Evolutionary conservation across 179 eudicot species (phyloP).

Genomic region (Silene noctiflora): DNA sequence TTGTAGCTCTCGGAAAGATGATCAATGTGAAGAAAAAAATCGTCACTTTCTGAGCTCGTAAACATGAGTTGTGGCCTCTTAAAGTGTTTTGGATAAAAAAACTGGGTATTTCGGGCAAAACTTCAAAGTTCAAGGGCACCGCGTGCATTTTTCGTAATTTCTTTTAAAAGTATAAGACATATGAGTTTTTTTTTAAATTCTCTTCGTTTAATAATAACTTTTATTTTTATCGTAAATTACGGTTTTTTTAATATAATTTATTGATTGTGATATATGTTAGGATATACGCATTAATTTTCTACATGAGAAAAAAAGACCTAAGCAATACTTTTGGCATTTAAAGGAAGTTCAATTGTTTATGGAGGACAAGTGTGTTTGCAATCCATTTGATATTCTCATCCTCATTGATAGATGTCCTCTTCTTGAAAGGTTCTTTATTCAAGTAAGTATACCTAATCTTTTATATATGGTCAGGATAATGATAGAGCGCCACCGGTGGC

Average conservation of each 20-base stretch:
- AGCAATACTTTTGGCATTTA: conserved; percentile 20
- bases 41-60: too few relatives aligned
- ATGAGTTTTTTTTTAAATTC: too few relatives aligned
- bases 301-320: not conserved
- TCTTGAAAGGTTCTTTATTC: conserved; percentile 25
- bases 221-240: not conserved
- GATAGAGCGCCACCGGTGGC: too few relatives aligned
- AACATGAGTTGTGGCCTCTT: too few relatives aligned
- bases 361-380: conserved; percentile 12
- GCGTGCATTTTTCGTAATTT: too few relatives aligned
- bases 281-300: conserved; percentile 14
- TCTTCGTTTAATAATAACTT: not conserved
- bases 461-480: too few relatives aligned
- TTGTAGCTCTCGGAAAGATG: too few relatives aligned
- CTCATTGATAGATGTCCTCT: conserved; percentile 14
- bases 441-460: conserved; percentile 12
- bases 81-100: too few relatives aligned
- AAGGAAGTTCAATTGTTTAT: conserved; percentile 24
- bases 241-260: not conserved
- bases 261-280: not conserved
- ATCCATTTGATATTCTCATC: conserved; percentile 5
- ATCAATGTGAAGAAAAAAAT: too few relatives aligned
- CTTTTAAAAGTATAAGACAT: too few relatives aligned
- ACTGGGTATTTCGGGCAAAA: too few relatives aligned
- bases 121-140: too few relatives aligned